Base-by-base conservation (phyloP, 2,329 filamentous ascomycete genomes). In the Elsinoe australis region DNA sequence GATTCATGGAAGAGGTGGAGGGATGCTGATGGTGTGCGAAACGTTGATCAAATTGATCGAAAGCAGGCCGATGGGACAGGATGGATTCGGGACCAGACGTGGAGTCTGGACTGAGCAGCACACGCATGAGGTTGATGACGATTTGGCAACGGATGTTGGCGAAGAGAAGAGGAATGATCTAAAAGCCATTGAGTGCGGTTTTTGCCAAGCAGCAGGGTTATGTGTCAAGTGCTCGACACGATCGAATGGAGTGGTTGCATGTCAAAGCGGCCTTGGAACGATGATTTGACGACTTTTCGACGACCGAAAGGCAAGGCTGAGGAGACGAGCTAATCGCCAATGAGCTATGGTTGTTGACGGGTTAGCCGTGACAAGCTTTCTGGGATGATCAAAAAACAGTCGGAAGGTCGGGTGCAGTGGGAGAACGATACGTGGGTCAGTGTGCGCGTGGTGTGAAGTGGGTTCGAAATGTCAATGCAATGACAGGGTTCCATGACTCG, bases 171-270 rank as follows among this genome's bases (percentile, higher is more conserved):
- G 17, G 17, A 8, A 28, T 21, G 39, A 44, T 19, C 24, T 24
- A 44, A 44, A 44, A 44, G 39, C 21, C 39, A 44, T 44, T 17
- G n/a, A 29, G 26, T n/a, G 24, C 15, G 39, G 21, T 29, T 21
- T 31, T 44, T 44, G 39, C 39, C 39, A 44, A 44, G 39, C 24
- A 15, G 26, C 39, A 44, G 39, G 39, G 39, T 44, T 44, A 44
- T 44, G 39, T 44, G 39, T 44, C 39, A 44, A 44, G 39, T 21
- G 39, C 24, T 44, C 39, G 39, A 18, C 29, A n/a, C 24, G 39
- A 44, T 44, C 39, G 39, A 44, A 29, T 31, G 39, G 39, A 26
- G 12, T 44, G 39, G 28, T 29, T 8, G 39, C 39, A 44, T 29
- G 39, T 44, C 39, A 44, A 44, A 44, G 39, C 28, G 39, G 39